phyloP scores from a whole-genome alignment of 106 monocot genomes.

The Acanthochlamys bracteata region DNA sequence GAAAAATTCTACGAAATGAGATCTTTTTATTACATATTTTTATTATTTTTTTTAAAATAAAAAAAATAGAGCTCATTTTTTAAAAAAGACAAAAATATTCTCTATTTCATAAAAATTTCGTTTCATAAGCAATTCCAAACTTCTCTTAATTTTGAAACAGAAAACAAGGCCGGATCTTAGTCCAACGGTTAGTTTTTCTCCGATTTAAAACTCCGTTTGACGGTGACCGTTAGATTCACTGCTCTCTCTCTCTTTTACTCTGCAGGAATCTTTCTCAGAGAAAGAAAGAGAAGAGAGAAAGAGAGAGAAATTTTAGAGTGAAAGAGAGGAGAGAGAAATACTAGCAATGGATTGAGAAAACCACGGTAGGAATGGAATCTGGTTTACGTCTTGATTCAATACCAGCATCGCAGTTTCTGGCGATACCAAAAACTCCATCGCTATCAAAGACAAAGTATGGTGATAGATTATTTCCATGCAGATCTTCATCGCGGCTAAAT shows the following conservation, averaged over 20 bases:
- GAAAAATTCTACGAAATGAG: too few species aligned
- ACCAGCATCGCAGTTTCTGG: conserved; percentile 27
- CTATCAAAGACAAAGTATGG: conserved; percentile 85
- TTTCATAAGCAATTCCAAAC: too few species aligned
- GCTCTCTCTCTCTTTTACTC: not conserved
- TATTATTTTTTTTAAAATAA: too few species aligned
- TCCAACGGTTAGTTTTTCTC: not conserved
- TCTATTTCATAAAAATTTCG: too few species aligned
- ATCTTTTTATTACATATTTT: too few species aligned
- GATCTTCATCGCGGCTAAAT: conserved; percentile 82
- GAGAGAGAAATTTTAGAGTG: not conserved
- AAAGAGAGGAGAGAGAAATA: conserved; percentile 24
- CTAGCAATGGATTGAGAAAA: conserved; percentile 16
- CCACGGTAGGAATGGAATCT: conserved; percentile 41
- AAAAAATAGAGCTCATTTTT: too few species aligned
- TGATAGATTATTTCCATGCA: conserved; percentile 93
- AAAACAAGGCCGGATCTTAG: too few species aligned
- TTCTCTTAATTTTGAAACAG: too few species aligned
- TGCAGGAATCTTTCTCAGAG: not conserved
- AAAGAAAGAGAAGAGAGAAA: not conserved
- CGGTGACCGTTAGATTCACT: not conserved
- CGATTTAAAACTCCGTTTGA: not conserved
- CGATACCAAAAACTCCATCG: conserved; percentile 55
- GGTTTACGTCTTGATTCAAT: conserved; percentile 53
- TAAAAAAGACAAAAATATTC: too few species aligned